These are phyloP conservation scores for Colletotrichum liriopes DNA, from an alignment of 2,329 filamentous ascomycete species.

Conservation along the genomic window DNA sequence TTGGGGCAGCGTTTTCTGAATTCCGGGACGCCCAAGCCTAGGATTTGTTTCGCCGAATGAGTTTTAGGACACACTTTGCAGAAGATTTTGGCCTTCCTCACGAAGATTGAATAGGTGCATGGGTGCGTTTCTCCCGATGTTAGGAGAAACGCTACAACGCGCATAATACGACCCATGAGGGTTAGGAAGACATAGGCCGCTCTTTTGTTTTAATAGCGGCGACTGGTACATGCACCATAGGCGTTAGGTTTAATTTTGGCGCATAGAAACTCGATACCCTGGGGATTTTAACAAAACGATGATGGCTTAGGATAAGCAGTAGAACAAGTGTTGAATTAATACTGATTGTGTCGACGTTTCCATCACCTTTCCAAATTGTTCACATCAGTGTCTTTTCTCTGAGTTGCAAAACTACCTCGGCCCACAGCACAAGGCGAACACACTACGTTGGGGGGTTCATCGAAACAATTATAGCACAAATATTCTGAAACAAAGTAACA, in stretches of 20 bases:
- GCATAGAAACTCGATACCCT: background rate
- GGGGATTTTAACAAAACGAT: background rate
- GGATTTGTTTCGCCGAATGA: too few species aligned
- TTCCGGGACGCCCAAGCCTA: background rate
- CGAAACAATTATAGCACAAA: background rate
- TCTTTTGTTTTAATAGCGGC: too few species aligned
- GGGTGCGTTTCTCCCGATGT: too few species aligned
- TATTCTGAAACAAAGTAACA: background rate
- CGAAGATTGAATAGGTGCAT: too few species aligned
- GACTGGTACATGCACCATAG: background rate
- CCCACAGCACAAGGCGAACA: background rate
- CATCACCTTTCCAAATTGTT: background rate
- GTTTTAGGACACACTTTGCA: too few species aligned
- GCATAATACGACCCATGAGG: too few species aligned
- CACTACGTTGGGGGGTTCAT: background rate
- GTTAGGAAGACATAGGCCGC: too few species aligned
- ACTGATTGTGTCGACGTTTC: background rate
- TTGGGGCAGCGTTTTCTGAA: constrained; percentile 21
- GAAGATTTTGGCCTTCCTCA: background rate
- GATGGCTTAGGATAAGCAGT: background rate
- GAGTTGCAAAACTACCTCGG: background rate
- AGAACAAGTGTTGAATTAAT: background rate
- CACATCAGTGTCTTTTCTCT: too few species aligned
- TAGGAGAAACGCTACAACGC: too few species aligned
- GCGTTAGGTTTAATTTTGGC: background rate